Evolutionary conservation across 345 rosid species (phyloP), one percentile per base, ranked within the genome.

Genomic region (Linum trigynum): DNA sequence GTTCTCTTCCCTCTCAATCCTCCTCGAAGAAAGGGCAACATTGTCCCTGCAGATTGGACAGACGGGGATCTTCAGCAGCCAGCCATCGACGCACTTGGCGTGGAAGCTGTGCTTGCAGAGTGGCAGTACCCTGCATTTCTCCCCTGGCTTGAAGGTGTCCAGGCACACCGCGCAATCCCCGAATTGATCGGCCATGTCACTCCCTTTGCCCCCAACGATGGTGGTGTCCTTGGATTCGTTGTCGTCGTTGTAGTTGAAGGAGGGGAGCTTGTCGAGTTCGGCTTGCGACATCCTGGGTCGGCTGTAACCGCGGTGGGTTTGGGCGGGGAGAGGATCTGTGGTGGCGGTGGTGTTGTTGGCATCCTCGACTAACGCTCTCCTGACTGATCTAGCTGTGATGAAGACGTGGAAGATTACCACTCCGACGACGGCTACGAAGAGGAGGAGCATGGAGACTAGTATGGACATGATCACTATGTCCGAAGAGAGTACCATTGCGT

Each of bases 21-120:
- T 61, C 38, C 70, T 55, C 3, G 78, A 76, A 72, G 53, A 48
- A 48, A 10, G 14, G 32, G 32, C 32, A 9, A 23, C 39, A 0
- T 37, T 57, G 8, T 75, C 65, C 73, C 89, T 76, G 65, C 89
- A 81, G 45, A 82, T 76, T 5, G 89, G 87, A 53, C 92, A 84
- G 41, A 70, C 76, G 48, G 89, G 83, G 56, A 67, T 78, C 78
- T 74, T 82, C 73, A 84, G 8, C 57, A 82, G 80, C 89, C 89
- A 84, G 0, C 67, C 63, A 74, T 86, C 89, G 14, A 86, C 74
- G 50, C 85, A 82, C 32, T 75, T 61, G 2, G 83, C 78, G 57
- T 84, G 92, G 63, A 86, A 86, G 68, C 84, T 82, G 65, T 86
- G 89, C 15, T 55, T 77, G 65, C 89, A 84, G 0, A 69, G 7